Evolutionary conservation across 768 basidiomycete genomes (phyloP).

Genomic region (Mycena rosella): DNA sequence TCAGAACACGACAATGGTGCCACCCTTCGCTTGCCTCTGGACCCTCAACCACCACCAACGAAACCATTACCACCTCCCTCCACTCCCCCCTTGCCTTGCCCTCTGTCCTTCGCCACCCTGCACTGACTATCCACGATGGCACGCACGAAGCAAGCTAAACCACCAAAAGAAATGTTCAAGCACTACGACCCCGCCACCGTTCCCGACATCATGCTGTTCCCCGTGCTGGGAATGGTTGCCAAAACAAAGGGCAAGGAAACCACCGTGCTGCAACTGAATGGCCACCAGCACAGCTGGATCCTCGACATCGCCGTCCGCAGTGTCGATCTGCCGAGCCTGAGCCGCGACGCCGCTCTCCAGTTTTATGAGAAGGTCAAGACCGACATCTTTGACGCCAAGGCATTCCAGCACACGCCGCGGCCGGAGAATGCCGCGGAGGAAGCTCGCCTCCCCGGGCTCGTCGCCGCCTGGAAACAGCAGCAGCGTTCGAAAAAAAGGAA

Average conservation of each 20-base stretch:
- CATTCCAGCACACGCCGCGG: conserved; percentile 19
- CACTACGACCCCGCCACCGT: conserved; percentile 4
- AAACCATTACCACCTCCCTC: too few species aligned
- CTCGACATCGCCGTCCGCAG: conserved; percentile 2
- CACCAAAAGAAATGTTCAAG: conserved; percentile 22
- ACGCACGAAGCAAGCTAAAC: not conserved
- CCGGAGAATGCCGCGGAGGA: not conserved
- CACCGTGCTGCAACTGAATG: conserved; percentile 16
- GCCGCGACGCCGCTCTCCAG: not conserved
- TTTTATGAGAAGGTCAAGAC: conserved; percentile 8
- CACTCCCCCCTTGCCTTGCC: too few species aligned
- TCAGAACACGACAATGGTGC: too few species aligned
- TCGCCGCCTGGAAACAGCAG: conserved; percentile 1
- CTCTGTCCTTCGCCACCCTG: too few species aligned
- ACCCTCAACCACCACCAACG: too few species aligned
- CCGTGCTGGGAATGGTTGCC: too few species aligned
- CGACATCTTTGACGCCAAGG: conserved; percentile 18
- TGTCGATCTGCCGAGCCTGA: not conserved
- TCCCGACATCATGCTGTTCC: too few species aligned
- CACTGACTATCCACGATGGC: not conserved
- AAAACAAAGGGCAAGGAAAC: not conserved
- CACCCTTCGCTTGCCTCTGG: too few species aligned
- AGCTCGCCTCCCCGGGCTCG: not conserved
- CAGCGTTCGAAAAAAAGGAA: too few species aligned
- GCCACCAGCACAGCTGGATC: conserved; percentile 16